phyloP scores from a whole-genome alignment of 148 eudicot genomes.

The Pouteria glomerata region DNA sequence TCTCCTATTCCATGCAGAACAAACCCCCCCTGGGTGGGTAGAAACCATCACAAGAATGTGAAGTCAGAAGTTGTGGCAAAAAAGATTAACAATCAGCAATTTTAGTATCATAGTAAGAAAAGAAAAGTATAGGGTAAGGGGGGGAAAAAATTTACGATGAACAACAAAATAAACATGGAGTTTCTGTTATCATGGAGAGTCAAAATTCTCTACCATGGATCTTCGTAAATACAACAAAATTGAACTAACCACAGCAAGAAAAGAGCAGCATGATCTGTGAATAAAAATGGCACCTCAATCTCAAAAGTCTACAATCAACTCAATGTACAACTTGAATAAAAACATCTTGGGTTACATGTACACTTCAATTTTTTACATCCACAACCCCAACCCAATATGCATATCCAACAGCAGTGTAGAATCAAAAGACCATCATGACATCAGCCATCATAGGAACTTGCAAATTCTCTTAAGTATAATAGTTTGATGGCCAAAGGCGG shows the following conservation, averaged over 20 bases:
- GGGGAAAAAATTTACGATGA: background rate
- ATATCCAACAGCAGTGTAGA: background rate
- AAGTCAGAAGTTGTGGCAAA: background rate
- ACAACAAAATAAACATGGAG: background rate
- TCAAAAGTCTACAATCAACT: slow-evolving; percentile 1
- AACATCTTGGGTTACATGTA: background rate
- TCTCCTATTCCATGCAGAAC: background rate
- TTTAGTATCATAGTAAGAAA: background rate
- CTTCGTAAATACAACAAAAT: background rate
- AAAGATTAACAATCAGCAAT: background rate
- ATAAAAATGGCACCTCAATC: background rate
- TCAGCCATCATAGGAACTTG: background rate
- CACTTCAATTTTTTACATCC: background rate
- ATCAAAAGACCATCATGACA: background rate
- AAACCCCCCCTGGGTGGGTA: no score
- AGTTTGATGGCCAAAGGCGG: no score
- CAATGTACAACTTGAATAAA: background rate
- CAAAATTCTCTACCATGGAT: background rate
- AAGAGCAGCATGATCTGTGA: background rate
- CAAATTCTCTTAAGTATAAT: no score
- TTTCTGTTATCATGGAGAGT: background rate
- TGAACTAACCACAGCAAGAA: background rate
- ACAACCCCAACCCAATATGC: background rate
- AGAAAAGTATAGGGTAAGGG: background rate
- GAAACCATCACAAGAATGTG: background rate